Base-by-base conservation (phyloP, 805 yeast genomes). In the Yamadazyma kitorensis region DNA sequence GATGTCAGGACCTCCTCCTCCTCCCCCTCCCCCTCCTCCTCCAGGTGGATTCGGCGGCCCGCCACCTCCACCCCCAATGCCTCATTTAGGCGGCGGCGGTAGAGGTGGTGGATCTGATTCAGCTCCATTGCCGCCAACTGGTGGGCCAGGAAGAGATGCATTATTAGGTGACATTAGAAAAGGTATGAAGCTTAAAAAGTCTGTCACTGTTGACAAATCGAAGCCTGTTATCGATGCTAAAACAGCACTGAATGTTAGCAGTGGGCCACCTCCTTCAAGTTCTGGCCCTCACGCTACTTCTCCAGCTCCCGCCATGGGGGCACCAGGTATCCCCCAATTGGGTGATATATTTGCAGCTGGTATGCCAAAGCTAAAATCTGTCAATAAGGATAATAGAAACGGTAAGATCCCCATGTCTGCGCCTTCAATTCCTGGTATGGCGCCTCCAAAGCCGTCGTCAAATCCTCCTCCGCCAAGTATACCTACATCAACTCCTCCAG, bases 141-240 rank as follows among this genome's bases (percentile, higher is more conserved):
- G 43, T 36, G 48, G 49, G 6, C 46, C 49, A 4, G 62, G 71
- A 8, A 51, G 72, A 32, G 72, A 68, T 36, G 72, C 74, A 1
- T 51, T 91, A 33, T 67, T 91, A 17, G 86, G 93, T 19, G 95
- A 86, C 54, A 91, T 91, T 45, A 76, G 87, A 49, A 83, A 84
- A 39, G 74, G 72, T 3, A 51, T 61, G 39, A 51, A 41, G 27
- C 49, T 68, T 29, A 68, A 67, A 47, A 67, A 68, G 37, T 66
- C 70, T 1, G 60, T 57, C 29, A 68, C 72, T 2, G 65, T 67
- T 14, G 73, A 68, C 44, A 68, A 65, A 38, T 64, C 71, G 9
- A 57, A 42, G 74, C 97, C 42, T 62, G 74, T 59, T 80, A 76
- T 67, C 61, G 96, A 61, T 33, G 33, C 51, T 11, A 59, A 57